Base-by-base conservation (phyloP, 2,329 filamentous ascomycete species). In the Lasiodiplodia gonubiensis region DNA sequence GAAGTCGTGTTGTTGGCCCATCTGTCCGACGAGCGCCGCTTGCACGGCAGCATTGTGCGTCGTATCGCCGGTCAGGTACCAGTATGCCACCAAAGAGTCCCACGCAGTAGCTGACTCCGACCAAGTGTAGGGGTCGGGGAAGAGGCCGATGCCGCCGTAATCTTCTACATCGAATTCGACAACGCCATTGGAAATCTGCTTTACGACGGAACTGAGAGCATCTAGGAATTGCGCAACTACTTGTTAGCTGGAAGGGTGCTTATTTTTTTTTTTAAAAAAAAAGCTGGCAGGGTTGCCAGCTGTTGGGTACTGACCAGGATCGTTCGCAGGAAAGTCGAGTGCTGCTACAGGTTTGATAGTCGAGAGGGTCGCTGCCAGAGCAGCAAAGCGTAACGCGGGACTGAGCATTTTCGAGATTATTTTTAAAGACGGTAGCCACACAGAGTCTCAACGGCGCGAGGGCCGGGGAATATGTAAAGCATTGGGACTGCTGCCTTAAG, bases 91-190 rank as follows among this genome's bases (percentile, higher is more conserved):
- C 46, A 80, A 71, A 14, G 74, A 77, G 33, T 77, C 76, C 76
- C 77, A 80, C 8, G 76, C 70, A 11, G 76, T 76, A 21, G 81
- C 82, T 2, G 78, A 79, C 68, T 81, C 77, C 82, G 82, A 84
- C 80, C 81, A 84, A 71, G 83, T 84, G 21, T 80, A 76, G 2
- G 82, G 81, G 75, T 73, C 5, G 80, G 78, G 51, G 81, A 77
- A 52, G 79, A 79, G 16, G 81, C 82, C 25, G 8, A 46, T 21
- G 78, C 87, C 84, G 53, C 85, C 82, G n/a, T 83, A 84, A 16
- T 42, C 27, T 5, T 66, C 30, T 18, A 49, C 35, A 18, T 66
- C 55, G n/a, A 48, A 57, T 21, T 37, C n/a, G 25, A 66, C 14
- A 8, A 66, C 30, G 25, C 52, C 64, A 27, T 57, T 48, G 2